These are phyloP conservation scores for Colletotrichum magnum DNA, from an alignment of 2,329 filamentous ascomycete genomes.

Conservation along the genomic window DNA sequence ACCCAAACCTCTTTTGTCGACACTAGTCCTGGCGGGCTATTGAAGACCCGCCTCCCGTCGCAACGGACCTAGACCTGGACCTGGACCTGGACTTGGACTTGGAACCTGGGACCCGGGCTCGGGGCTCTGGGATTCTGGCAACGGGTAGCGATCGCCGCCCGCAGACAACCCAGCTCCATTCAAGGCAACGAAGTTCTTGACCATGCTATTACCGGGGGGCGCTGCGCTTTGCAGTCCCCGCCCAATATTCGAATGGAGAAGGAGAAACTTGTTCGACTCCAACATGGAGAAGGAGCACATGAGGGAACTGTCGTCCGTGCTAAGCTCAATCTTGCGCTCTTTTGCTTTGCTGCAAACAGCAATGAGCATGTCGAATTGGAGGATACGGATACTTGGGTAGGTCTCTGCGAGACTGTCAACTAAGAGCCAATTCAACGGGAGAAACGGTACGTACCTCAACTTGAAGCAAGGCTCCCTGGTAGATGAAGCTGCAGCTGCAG, in stretches of 20 bases:
- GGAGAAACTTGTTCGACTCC: background rate
- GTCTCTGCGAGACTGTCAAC: too few relatives aligned
- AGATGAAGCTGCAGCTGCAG: slow-evolving; percentile 5
- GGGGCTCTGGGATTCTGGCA: slow-evolving; percentile 26
- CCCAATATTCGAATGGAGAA: background rate
- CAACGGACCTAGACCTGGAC: slow-evolving; percentile 17
- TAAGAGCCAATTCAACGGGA: background rate
- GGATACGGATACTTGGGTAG: background rate
- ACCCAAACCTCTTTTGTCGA: slow-evolving; percentile 32
- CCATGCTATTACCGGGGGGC: background rate
- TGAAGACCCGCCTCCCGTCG: slow-evolving; percentile 36
- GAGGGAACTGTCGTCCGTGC: too few relatives aligned
- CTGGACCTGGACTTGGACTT: slow-evolving; percentile 25
- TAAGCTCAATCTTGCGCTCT: background rate
- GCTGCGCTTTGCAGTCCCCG: background rate
- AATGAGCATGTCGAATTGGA: background rate
- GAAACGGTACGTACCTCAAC: background rate
- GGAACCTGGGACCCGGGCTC: slow-evolving; percentile 37
- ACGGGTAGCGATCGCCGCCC: slow-evolving; percentile 36
- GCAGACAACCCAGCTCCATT: slow-evolving; percentile 25
- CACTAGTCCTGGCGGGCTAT: slow-evolving; percentile 33
- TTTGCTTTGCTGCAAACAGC: background rate
- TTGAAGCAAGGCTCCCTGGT: background rate
- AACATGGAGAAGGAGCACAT: background rate
- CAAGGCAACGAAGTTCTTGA: slow-evolving; percentile 24